Evolutionary conservation across 2,329 filamentous ascomycete species (phyloP), one percentile per base, ranked within the genome.

Genomic region (Ophiosphaerella korrae): DNA sequence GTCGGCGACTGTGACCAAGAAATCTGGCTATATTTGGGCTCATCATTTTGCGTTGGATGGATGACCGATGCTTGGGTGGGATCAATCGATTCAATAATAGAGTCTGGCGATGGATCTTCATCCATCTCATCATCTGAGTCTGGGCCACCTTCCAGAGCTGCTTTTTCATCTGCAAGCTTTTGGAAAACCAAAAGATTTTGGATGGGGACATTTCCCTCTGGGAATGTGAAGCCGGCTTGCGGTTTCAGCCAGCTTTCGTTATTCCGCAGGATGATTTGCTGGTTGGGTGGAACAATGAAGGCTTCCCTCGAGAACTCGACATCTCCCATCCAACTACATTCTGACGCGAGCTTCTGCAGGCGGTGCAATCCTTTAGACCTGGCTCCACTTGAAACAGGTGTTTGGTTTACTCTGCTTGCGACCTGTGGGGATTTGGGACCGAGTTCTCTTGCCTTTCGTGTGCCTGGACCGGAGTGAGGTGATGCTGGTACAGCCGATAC

Each of bases 221-320:
- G 74, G 21, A 75, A 72, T 6, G 53, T 53, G 2, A 56, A 47
- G 13, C 75, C 75, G 3, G 72, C 64, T 13, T 64, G 55, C 8
- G 75, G 55, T 42, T 63, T 60, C 21, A 58, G 45, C 64, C 64
- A 67, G 33, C 63, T 80, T 13, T 78, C 72, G 5, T 70, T 53
- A 9, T 73, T 64, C 5, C 78, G 74, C 1, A 88, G 68, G 5
- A 87, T 70, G 7, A 71, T 58, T 37, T 68, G 62, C 58, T 88
- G 85, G 13, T 80, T 74, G 23, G 66, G 71, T 2, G 80, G 75
- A 5, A 76, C 69, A 26, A 49, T 67, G n/a, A 56, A 41, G 12
- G 60, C 34, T 18, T 57, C 57, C 38, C 57, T 61, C 34, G 59
- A 60, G 45, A 68, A 53, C 6, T 55, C 46, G 9, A 66, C 48